phyloP scores from a whole-genome alignment of 257 asterid species.

The Ilex asprella region DNA sequence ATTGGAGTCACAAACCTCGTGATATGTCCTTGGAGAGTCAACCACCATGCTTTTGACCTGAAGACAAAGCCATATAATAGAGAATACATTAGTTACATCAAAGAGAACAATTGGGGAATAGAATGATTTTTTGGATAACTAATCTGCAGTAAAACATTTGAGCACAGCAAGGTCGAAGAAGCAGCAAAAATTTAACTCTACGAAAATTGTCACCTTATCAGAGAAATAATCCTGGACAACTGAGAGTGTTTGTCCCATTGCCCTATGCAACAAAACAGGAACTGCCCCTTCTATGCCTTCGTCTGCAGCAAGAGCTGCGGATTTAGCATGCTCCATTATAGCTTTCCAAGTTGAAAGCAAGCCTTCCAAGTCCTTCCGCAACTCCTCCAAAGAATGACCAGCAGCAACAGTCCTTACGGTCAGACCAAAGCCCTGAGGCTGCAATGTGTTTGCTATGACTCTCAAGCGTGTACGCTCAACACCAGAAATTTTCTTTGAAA shows the following conservation, averaged over 20 bases:
- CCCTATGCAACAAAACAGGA: slow-evolving; percentile 84
- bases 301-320: slow-evolving; percentile 96
- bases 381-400: slow-evolving; percentile 75
- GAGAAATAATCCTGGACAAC: slow-evolving; percentile 93
- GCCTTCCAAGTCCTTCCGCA: slow-evolving; percentile 85
- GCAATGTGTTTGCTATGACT: slow-evolving; percentile 79
- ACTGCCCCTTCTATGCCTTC: slow-evolving; percentile 95
- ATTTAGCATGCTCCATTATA: slow-evolving; percentile 78
- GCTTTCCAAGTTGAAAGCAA: slow-evolving; percentile 80
- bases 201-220: slow-evolving; percentile 52
- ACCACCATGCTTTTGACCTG: slow-evolving; percentile 89
- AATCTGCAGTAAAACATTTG: background rate
- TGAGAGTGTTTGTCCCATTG: slow-evolving; percentile 91
- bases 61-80: slow-evolving; percentile 20
- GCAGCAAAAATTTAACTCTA: background rate
- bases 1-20: slow-evolving; percentile 56
- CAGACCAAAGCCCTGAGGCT: slow-evolving; percentile 89
- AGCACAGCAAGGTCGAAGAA: background rate
- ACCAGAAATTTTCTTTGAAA: slow-evolving; percentile 86
- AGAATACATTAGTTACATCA: slow-evolving; percentile 7
- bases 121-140: background rate
- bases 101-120: background rate
- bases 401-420: slow-evolving; percentile 93
- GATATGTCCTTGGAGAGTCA: slow-evolving; percentile 92
- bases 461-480: slow-evolving; percentile 85